Evolutionary conservation across 805 yeast genomes (phyloP), one percentile per base, ranked within the genome.

Genomic region (Lipomyces starkeyi): DNA sequence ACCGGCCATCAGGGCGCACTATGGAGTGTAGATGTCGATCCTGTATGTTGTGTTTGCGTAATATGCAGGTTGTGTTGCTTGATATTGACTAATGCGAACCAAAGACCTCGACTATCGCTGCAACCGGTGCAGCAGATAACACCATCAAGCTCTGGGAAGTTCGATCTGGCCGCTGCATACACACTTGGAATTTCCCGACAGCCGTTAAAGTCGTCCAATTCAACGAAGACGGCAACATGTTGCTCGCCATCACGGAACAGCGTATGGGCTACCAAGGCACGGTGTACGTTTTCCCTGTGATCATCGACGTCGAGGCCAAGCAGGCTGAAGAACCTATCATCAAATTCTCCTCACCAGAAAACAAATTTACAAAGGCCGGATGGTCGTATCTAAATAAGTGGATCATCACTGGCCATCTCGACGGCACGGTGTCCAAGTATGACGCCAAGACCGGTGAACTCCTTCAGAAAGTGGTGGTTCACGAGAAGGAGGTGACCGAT

Each of bases 201-300:
- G 97, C 98, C n/a, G 95, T 90, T 57, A 91, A 94, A 82, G 86
- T 93, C 79, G 97, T 92, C 62, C 93, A 91, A 77, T 91, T 95
- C 76, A 85, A 90, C 52, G 91, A 94, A 64, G 88, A 88, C 74
- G 89, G 89, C 73, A 80, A 82, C 66, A 85, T 84, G 79, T 82
- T 92, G 66, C 83, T 93, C 73, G 89, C 91, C 17, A 88, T 95
- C 52, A 87, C 95, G 49, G 98, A 93, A 79, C 91, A 91, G 76
- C 97, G 91, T 74, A 93, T 94, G 97, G 97, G 97, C 61, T 86
- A 86, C 78, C 83, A 83, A 64, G 97, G 98, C 78, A 84, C 91
- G 56, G 86, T 95, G 64, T 81, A 86, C 67, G 82, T 93, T 35
- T 93, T 83, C 78, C 84, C 87, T 60, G 78, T 94, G 65, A 86